Base-by-base conservation (phyloP, 805 yeast species). In the Yarrowia sp. region DNA sequence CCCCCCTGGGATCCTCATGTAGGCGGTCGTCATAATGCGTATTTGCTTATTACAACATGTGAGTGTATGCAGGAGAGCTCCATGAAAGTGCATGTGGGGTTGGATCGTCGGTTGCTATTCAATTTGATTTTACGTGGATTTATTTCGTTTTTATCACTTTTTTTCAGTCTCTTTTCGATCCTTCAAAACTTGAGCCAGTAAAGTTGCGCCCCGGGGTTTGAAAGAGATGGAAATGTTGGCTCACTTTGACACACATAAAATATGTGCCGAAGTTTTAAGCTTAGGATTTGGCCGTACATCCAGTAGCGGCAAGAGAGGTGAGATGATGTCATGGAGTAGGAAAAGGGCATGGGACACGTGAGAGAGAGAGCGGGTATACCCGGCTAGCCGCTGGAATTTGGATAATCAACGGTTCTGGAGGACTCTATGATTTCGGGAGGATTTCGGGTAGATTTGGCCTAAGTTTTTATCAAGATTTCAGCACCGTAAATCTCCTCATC, bases 181-280 rank as follows among this genome's bases (percentile, higher is more conserved):
- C 35, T 35, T 28, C 33, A 17, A 28, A 12, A 16, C 30, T 24
- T 24, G 5, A 21, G 17, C 19, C 35, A 28, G 35, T 12, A 32
- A 21, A 32, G 28, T 32, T 48, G 51, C 33, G 22, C 38, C 2
- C n/a, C 38, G 54, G 54, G 54, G 10, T 48, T 48, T 48, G 54
- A 48, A 48, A 48, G 36, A 48, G 36, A 21, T 36, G 32, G 12
- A 36, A 52, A 54, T 38, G 61, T 36, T 54, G 61, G 61, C 61
- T 54, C 46, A 54, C 61, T 54, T 54, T 54, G 61, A 24, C 24
- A 7, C 24, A 26, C 46, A 24, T 52, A 5, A 54, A 17, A 54
- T 26, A n/a, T 26, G 61, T 17, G 36, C 24, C 35, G 36, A n/a
- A 24, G 32, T 9, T 24, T 35, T 51, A 22, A 4, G 3, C 32